A percentile compares a stretch with the other conserved stretches of the same genome.
These are phyloP conservation scores for Mycena citricolor DNA, from an alignment of 1,284 basidiomycete species.

Conservation along the genomic window DNA sequence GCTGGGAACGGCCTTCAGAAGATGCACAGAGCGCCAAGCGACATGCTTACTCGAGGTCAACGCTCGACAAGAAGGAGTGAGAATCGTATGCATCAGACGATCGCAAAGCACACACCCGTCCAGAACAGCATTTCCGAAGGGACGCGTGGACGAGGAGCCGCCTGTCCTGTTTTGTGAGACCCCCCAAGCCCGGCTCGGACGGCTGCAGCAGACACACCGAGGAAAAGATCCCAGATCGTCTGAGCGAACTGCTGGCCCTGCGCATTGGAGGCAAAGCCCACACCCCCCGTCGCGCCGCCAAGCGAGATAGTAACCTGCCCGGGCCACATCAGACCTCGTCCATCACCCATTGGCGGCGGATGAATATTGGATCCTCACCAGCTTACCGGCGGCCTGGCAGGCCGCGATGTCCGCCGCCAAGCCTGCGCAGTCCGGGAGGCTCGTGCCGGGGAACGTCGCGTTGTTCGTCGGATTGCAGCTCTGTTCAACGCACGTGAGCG, in stretches of 20 bases:
- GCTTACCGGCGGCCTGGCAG: constrained; percentile 64
- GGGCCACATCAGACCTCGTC: constrained; percentile 20
- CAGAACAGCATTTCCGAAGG: constrained; percentile 61
- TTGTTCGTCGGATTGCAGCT: constrained; percentile 57
- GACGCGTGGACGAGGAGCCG: constrained; percentile 54
- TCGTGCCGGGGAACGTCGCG: constrained; percentile 56
- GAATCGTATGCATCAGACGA: constrained; percentile 1
- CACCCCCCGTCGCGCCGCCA: constrained; percentile 50
- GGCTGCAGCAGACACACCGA: constrained; percentile 45
- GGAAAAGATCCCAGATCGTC: constrained; percentile 63
- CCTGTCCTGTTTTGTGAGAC: constrained; percentile 25
- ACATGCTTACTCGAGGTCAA: constrained; percentile 51
- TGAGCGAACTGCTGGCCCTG: constrained; percentile 55
- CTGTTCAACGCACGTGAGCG: constrained; percentile 30
- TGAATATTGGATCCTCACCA: constrained; percentile 51
- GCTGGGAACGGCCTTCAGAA: constrained; percentile 9
- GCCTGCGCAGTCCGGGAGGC: constrained; percentile 52
- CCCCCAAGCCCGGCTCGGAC: constrained; percentile 37
- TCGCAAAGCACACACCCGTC: constrained; percentile 49
- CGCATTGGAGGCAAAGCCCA: constrained; percentile 54
- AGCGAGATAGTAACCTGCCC: constrained; percentile 30
- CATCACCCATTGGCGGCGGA: too few species aligned
- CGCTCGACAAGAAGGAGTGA: constrained; percentile 34
- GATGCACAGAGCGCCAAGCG: constrained; percentile 5
- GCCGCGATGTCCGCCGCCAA: constrained; percentile 55